These are phyloP conservation scores for Aspergillus sp. DNA, from an alignment of 2,329 filamentous ascomycete genomes.

Conservation along the genomic window DNA sequence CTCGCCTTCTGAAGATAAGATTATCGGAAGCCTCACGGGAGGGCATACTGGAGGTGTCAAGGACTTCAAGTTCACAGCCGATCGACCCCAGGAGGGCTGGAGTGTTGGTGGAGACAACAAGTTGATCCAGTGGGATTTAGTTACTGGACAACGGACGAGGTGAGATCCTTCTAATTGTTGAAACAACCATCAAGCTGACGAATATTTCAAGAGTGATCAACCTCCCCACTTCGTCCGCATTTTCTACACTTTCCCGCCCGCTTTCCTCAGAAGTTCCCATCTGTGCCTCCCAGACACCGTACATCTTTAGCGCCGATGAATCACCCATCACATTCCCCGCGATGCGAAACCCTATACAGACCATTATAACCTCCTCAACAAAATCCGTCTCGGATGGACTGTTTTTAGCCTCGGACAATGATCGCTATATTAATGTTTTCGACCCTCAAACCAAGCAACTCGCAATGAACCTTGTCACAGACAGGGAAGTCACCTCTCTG, in stretches of 20 bases:
- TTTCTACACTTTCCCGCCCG: constrained; percentile 47
- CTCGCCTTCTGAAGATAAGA: constrained; percentile 53
- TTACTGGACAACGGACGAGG: constrained; percentile 48
- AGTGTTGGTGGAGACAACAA: constrained; percentile 59
- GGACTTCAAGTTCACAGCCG: constrained; percentile 56
- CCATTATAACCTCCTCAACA: constrained; percentile 48
- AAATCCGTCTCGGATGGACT: constrained; percentile 38
- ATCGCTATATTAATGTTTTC: constrained; percentile 57
- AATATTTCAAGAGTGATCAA: constrained; percentile 47
- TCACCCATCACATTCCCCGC: constrained; percentile 51
- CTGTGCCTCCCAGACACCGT: constrained; percentile 56
- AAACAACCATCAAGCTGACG: constrained; percentile 21
- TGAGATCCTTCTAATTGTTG: constrained; percentile 30
- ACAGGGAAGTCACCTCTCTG: constrained; percentile 50
- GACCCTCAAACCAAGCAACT: constrained; percentile 48
- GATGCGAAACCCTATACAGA: constrained; percentile 55
- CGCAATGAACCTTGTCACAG: constrained; percentile 53
- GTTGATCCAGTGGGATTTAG: constrained; percentile 58
- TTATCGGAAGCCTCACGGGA: constrained; percentile 50
- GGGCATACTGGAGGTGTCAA: constrained; percentile 54
- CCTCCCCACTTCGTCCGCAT: constrained; percentile 45
- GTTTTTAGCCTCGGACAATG: constrained; percentile 55
- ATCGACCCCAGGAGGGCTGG: constrained; percentile 52
- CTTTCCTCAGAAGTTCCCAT: constrained; percentile 48
- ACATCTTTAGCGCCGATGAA: constrained; percentile 49